phyloP scores from a whole-genome alignment of 805 yeast species.

The Wickerhamiella kazuoi region DNA sequence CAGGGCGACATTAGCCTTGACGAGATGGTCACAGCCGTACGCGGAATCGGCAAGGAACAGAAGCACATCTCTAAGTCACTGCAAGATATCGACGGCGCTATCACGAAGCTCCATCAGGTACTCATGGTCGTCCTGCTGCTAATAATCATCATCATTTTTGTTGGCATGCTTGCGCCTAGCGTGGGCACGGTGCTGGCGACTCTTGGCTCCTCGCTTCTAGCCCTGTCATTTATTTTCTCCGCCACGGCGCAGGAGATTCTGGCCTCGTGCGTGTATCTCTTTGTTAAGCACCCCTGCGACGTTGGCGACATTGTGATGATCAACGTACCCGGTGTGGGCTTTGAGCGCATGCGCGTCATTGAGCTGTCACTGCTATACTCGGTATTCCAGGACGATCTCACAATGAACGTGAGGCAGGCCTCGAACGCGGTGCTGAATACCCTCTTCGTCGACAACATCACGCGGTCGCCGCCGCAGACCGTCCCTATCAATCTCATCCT shows the following conservation, averaged over 20 bases:
- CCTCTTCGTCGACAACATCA: conserved; percentile 23
- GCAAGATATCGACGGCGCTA: conserved; percentile 25
- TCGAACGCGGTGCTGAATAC: conserved; percentile 23
- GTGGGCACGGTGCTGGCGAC: conserved; percentile 26
- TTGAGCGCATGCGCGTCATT: conserved; percentile 16
- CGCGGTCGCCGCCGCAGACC: conserved; percentile 21
- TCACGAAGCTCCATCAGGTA: conserved; percentile 23
- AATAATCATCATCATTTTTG: conserved; percentile 22
- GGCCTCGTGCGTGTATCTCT: conserved; percentile 23
- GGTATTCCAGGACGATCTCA: conserved; percentile 17
- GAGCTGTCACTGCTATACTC: conserved; percentile 23
- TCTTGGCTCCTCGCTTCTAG: conserved; percentile 24
- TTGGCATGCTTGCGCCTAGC: conserved; percentile 26
- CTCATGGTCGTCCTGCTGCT: conserved; percentile 19
- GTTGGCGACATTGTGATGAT: conserved; percentile 25
- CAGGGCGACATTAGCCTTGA: conserved; percentile 22
- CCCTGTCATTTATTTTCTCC: conserved; percentile 24
- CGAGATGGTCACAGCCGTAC: conserved; percentile 20
- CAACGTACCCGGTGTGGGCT: conserved; percentile 11
- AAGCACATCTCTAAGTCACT: conserved; percentile 22
- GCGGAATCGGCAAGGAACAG: conserved; percentile 21
- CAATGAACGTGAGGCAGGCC: conserved; percentile 20
- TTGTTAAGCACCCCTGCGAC: conserved; percentile 27
- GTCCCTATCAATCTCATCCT: conserved; percentile 14
- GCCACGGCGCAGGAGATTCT: conserved; percentile 24